Percentiles rank a stretch among this genome's conserved stretches.
These are phyloP conservation scores for Linaria vulgaris DNA, from an alignment of 257 asterid species.

Conservation along the genomic window DNA sequence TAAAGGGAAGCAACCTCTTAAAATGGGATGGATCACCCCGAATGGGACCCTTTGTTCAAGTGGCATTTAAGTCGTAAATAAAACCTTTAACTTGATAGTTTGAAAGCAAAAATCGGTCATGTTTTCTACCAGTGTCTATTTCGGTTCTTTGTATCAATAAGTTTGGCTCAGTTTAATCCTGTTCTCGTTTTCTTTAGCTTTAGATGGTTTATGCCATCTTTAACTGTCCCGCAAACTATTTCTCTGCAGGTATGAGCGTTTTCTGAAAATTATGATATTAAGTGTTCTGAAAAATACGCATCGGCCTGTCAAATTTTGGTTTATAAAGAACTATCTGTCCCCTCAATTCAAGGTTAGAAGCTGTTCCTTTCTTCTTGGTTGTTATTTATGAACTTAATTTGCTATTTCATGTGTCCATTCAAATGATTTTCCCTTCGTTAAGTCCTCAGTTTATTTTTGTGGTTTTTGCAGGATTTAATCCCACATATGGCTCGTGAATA, in stretches of 20 bases:
- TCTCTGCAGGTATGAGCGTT: constrained; percentile 87
- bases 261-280: constrained; percentile 87
- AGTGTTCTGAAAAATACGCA: constrained; percentile 87
- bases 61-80: constrained; percentile 4
- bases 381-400: no score
- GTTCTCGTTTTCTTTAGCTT: constrained; percentile 14
- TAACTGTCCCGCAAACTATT: constrained; percentile 23
- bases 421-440: constrained; percentile 10
- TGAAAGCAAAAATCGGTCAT: neutral
- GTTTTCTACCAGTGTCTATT: constrained; percentile 6
- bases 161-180: constrained; percentile 7
- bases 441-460: constrained; percentile 9
- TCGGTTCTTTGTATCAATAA: neutral
- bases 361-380: constrained; percentile 8
- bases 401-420: no score
- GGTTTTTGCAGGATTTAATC: constrained; percentile 72
- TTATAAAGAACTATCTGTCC: constrained; percentile 96
- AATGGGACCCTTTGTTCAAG: no score
- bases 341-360: constrained; percentile 88
- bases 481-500: constrained; percentile 93
- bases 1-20: constrained; percentile 9
- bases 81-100: neutral
- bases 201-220: constrained; percentile 9
- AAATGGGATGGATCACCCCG: neutral
- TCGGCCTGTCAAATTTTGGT: constrained; percentile 97